Percentiles rank a stretch among this genome's conserved stretches.
Conservation (phyloP, 768 basidiomycete species). For the Hericium erinaceus region DNA sequence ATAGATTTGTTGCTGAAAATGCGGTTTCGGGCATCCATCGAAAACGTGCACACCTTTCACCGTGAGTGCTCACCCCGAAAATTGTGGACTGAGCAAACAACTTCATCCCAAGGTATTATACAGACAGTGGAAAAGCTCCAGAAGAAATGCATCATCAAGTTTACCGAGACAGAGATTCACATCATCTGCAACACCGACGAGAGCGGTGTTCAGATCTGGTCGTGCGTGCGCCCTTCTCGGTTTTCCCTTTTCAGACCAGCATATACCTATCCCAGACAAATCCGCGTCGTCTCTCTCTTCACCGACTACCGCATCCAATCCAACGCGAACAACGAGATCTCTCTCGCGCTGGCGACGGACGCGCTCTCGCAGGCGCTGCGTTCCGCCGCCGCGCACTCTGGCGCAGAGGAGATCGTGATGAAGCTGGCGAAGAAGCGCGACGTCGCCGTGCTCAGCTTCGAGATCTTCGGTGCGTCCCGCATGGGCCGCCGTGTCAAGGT, state of each 20-base stretch:
- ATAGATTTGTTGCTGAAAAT: not conserved
- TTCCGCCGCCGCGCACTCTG: slow-evolving; percentile 28
- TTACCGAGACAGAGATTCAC: slow-evolving; percentile 63
- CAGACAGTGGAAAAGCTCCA: slow-evolving; percentile 79
- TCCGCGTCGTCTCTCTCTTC: slow-evolving; percentile 63
- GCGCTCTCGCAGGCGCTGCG: slow-evolving; percentile 67
- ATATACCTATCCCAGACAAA: slow-evolving; percentile 31
- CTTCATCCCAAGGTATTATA: slow-evolving; percentile 46
- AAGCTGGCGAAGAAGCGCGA: slow-evolving; percentile 84
- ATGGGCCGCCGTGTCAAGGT: slow-evolving; percentile 57
- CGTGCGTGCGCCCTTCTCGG: slow-evolving; percentile 30
- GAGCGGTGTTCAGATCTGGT: slow-evolving; percentile 85
- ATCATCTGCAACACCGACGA: slow-evolving; percentile 82
- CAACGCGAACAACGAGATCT: slow-evolving; percentile 75
- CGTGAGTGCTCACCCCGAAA: slow-evolving; percentile 1
- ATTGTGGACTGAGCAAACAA: no score
- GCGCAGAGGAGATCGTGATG: slow-evolving; percentile 59
- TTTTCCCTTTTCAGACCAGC: slow-evolving; percentile 14
- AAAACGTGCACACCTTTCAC: slow-evolving; percentile 12
- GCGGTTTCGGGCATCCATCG: slow-evolving; percentile 16
- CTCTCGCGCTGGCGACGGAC: slow-evolving; percentile 62
- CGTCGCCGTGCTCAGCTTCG: slow-evolving; percentile 68
- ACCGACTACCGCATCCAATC: slow-evolving; percentile 79
- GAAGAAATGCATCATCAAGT: slow-evolving; percentile 76
- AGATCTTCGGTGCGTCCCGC: slow-evolving; percentile 58